Percentiles rank a stretch among this genome's conserved stretches.
These are phyloP conservation scores for Beauveria scarabaeidicola DNA, from an alignment of 2,329 filamentous ascomycete genomes.

Conservation along the genomic window DNA sequence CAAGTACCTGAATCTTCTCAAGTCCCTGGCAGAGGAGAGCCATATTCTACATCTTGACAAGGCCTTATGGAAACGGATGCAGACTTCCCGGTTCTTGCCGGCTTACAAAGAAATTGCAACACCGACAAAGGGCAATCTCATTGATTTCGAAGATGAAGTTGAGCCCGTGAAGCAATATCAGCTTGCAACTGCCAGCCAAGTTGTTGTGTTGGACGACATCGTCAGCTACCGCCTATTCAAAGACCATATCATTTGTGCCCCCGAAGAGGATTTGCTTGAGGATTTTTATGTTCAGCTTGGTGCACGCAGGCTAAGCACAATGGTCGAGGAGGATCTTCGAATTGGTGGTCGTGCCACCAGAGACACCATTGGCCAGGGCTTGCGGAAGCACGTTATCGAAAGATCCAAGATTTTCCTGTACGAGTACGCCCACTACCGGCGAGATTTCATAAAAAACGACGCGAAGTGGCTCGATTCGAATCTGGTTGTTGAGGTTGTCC, in stretches of 20 bases:
- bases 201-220: constrained; percentile 80
- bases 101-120: constrained; percentile 66
- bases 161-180: constrained; percentile 68
- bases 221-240: constrained; percentile 86
- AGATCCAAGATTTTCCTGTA: constrained; percentile 84
- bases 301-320: constrained; percentile 62
- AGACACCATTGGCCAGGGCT: constrained; percentile 57
- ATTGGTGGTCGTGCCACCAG: constrained; percentile 60
- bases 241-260: constrained; percentile 72
- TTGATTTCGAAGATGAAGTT: constrained; percentile 51
- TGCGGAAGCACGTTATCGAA: constrained; percentile 79
- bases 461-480: constrained; percentile 86
- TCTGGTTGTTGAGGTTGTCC: constrained; percentile 67
- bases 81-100: constrained; percentile 65
- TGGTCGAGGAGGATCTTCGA: constrained; percentile 69
- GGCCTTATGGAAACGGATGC: constrained; percentile 68
- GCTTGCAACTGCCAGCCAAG: constrained; percentile 60
- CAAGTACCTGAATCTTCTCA: constrained; percentile 77
- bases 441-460: constrained; percentile 76
- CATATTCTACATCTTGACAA: constrained; percentile 67
- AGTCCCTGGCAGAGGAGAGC: constrained; percentile 68
- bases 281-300: constrained; percentile 77
- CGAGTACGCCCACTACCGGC: constrained; percentile 59
- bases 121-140: constrained; percentile 35
- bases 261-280: constrained; percentile 82